Percentiles rank a stretch among this genome's conserved stretches.
These are phyloP conservation scores for Toxoplasma gondii DNA, from an alignment of 169 alveolate species.

Conservation along the genomic window DNA sequence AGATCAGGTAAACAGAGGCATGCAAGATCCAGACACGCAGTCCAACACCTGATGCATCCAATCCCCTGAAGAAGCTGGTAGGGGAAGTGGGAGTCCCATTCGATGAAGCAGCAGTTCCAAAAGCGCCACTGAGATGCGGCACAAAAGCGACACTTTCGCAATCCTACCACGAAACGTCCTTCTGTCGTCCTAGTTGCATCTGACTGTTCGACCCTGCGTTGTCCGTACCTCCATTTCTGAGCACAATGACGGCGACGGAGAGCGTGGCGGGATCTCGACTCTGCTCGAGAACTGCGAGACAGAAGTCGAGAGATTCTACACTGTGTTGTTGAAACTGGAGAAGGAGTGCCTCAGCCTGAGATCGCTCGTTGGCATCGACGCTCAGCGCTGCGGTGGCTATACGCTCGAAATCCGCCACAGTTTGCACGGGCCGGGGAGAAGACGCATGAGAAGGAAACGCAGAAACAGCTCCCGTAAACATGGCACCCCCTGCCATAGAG, in stretches of 20 bases:
- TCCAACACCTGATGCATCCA: too few species aligned
- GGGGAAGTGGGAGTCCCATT: too few species aligned
- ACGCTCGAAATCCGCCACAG: neutral
- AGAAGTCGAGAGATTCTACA: neutral
- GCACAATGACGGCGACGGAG: conserved; percentile 37
- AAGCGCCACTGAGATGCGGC: too few species aligned
- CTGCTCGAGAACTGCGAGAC: neutral
- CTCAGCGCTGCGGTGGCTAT: conserved; percentile 22
- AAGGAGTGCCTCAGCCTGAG: conserved; percentile 1
- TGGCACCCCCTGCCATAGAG: neutral
- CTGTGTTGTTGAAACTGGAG: neutral
- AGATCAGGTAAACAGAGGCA: too few species aligned
- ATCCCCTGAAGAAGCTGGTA: too few species aligned
- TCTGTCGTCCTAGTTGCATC: too few species aligned
- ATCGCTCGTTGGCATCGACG: neutral
- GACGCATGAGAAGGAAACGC: neutral
- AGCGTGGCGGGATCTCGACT: conserved; percentile 1
- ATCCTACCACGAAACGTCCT: too few species aligned
- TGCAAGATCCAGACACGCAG: too few species aligned
- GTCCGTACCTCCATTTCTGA: neutral
- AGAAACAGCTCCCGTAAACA: neutral
- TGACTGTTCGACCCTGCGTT: neutral
- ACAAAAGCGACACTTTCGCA: too few species aligned
- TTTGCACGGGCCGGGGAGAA: neutral
- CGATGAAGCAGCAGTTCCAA: too few species aligned